Conservation (phyloP, 176 grass and related monocot genomes). For the Aegilops umbellulata region DNA sequence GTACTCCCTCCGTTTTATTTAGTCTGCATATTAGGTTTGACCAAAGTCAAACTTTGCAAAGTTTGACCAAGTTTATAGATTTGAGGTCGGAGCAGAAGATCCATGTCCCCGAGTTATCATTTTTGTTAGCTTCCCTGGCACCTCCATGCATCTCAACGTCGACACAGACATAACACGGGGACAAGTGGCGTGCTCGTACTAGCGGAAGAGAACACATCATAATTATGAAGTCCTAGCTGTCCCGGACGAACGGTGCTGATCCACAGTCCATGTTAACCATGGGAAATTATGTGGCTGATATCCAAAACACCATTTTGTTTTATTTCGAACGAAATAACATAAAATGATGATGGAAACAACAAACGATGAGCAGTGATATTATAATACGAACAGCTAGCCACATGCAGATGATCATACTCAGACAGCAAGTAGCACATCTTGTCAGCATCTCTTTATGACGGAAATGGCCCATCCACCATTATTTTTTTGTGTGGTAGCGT, state of each 20-base stretch:
- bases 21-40: too few species aligned
- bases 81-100: too few species aligned
- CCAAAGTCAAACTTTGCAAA: too few species aligned
- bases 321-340: background rate
- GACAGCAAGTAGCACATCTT: background rate
- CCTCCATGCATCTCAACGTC: background rate
- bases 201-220: background rate
- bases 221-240: background rate
- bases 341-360: background rate
- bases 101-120: background rate
- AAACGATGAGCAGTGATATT: background rate
- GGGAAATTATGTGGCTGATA: constrained; percentile 20
- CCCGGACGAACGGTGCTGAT: background rate
- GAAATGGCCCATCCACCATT: background rate
- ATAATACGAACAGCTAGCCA: background rate
- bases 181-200: constrained; percentile 13
- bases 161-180: background rate
- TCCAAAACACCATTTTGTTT: background rate
- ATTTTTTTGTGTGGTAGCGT: background rate
- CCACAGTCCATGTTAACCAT: background rate
- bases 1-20: too few species aligned
- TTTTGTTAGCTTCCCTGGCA: background rate
- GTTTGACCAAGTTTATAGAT: too few species aligned
- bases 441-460: background rate
- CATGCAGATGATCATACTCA: constrained; percentile 5